These are phyloP conservation scores for Phylloporus arenicola DNA, from an alignment of 768 basidiomycete genomes.

Conservation along the genomic window DNA sequence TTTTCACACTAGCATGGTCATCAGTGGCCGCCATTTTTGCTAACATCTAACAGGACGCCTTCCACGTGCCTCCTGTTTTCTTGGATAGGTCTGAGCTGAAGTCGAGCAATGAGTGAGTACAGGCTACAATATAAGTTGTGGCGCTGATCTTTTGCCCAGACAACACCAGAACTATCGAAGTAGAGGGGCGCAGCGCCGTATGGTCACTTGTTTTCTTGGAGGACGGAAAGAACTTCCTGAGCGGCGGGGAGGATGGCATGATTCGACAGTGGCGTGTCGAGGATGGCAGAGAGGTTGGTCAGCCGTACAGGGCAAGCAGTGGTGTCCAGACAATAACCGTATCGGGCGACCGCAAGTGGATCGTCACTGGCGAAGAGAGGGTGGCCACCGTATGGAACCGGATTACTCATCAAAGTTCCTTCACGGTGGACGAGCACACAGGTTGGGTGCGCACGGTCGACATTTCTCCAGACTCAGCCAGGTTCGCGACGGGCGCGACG, in stretches of 20 bases:
- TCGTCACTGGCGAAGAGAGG: constrained; percentile 2
- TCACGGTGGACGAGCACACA: constrained; percentile 2
- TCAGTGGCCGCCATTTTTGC: not conserved
- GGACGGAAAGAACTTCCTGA: constrained; percentile 5
- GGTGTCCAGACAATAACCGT: not conserved
- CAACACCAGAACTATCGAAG: constrained; percentile 1
- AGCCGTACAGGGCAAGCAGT: not conserved
- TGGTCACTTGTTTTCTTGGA: constrained; percentile 1
- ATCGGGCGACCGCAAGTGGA: constrained; percentile 3
- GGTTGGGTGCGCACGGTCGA: not conserved
- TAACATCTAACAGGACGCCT: not conserved
- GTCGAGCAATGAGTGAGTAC: constrained; percentile 1
- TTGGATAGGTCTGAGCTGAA: not conserved
- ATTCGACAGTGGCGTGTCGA: constrained; percentile 5
- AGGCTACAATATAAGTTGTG: no score
- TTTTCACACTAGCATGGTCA: not conserved
- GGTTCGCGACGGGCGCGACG: constrained; percentile 4
- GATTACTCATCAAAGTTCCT: not conserved
- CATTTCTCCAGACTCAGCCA: constrained; percentile 6
- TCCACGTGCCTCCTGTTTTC: not conserved
- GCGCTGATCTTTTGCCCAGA: not conserved
- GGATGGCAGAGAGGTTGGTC: constrained; percentile 4
- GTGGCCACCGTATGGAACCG: constrained; percentile 2
- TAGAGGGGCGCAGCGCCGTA: not conserved
- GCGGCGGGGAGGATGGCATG: not conserved